Evolutionary conservation across 2,329 filamentous ascomycete genomes (phyloP), one percentile per base, ranked within the genome.

Genomic region (Aspergillus sp.): DNA sequence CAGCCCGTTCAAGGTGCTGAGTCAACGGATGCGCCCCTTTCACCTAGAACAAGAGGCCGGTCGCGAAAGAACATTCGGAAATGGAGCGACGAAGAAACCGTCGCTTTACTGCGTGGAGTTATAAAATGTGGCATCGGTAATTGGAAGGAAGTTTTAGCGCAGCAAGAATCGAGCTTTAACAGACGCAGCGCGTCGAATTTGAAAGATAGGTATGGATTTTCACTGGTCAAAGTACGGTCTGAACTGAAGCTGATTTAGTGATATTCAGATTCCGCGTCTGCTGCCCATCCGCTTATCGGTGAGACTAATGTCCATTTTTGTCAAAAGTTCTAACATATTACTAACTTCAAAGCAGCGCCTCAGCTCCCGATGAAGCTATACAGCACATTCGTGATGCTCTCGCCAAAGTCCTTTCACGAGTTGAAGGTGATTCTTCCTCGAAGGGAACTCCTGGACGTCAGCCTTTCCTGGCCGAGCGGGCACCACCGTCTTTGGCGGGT

Each of bases 31-130:
- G 63, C 62, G 40, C 68, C 69, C 2, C 52, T 71, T 51, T 73
- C 69, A n/a, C 69, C 67, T 2, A 75, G 72, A 56, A 66, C 67
- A 27, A 67, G 66, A 27, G 68, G 68, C 35, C 76, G 77, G 50
- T 77, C 79, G 44, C 74, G 79, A 46, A 85, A 82, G 55, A 82
- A 80, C 60, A 56, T 79, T 14, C 70, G 75, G 55, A 79, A 73
- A 62, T 88, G 86, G 86, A 82, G 82, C 1, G 81, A 86, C n/a
- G 75, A 84, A 61, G 86, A 88, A 69, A 87, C 85, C 0, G 77
- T 76, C 27, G 77, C 82, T 61, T 69, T 88, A 24, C 73, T 87
- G 12, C 75, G 79, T 56, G 86, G 86, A 0, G 85, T 87, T 8
- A 78, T 81, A 39, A 82, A 79, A 60, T 86, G 84, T 64, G 86